These are phyloP conservation scores for Saccharomyces hybrid DNA, from an alignment of 1,139 yeast genomes.

Conservation along the genomic window DNA sequence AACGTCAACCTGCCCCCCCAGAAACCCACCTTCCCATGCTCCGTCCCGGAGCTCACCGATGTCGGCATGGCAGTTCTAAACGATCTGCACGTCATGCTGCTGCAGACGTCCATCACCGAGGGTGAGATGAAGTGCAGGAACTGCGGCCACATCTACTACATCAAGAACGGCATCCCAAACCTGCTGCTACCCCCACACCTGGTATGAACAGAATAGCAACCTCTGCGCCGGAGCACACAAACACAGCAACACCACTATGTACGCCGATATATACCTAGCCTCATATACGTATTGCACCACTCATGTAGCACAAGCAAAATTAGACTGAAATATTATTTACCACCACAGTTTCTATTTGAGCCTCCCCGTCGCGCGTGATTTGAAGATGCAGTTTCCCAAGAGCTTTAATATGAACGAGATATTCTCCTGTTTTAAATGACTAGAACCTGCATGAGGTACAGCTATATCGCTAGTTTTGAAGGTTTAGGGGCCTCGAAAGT, in stretches of 20 bases:
- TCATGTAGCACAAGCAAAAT: not conserved
- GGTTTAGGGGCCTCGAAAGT: not conserved
- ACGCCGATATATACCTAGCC: not conserved
- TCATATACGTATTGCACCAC: not conserved
- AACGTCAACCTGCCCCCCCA: constrained; percentile 47
- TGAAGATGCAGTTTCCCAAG: not conserved
- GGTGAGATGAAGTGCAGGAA: constrained; percentile 85
- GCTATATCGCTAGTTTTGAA: not conserved
- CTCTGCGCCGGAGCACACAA: not conserved
- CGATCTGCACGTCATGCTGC: constrained; percentile 68
- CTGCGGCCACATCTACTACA: constrained; percentile 81
- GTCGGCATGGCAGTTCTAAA: constrained; percentile 57
- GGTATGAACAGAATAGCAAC: constrained; percentile 34
- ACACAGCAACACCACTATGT: not conserved
- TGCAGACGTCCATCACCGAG: constrained; percentile 79
- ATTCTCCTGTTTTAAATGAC: not conserved
- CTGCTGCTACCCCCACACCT: constrained; percentile 91
- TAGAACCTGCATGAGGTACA: not conserved
- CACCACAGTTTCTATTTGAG: not conserved
- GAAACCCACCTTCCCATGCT: constrained; percentile 41
- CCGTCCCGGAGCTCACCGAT: constrained; percentile 32
- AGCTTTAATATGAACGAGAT: not conserved
- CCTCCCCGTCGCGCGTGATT: not conserved
- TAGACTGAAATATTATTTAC: not conserved
- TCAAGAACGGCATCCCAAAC: constrained; percentile 91